Evolutionary conservation across 257 asterid species (phyloP), one percentile per base, ranked within the genome.

Genomic region (Echium plantagineum): DNA sequence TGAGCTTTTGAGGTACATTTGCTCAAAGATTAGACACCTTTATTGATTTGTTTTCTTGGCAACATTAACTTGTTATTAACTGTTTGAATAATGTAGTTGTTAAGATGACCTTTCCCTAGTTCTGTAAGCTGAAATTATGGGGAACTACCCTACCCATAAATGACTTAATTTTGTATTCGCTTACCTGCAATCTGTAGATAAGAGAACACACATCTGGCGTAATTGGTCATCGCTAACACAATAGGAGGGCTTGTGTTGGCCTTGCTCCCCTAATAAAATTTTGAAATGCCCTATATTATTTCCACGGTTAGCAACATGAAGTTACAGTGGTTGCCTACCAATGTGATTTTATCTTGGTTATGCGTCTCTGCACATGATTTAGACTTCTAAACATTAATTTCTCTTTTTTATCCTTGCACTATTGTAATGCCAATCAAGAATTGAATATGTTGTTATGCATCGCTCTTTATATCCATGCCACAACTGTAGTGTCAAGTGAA

Each of bases 1-100:
- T n/a, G 94, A 84, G 67, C 97, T 86, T 61, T 71, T 83, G 71
- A 83, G 98, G 98, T 91, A 52, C 28, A 65, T 54, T 53, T 8
- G 9, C 22, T 53, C 22, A n/a, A 7, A 19, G 28, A 19, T 3
- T 53, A 7, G 15, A 18, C 9, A 21, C 9, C 26, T 18, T 17
- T 52, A 7, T 52, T 52, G 56, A 6, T 42, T 42, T 3, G 17
- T 42, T 42, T 42, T 20, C 22, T 52, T 19, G 21, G 22, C 21
- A n/a, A 15, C 21, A 51, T 0, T 15, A 2, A 38, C 15, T 10
- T 38, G 12, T 38, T 38, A 9, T 38, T 15, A 38, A 31, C 38
- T 31, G 9, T 31, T 31, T 35, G 7, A 28, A 28, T 28, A 6
- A 28, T 28, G 5, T 0, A 28, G 32, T 6, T 28, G 7, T 28